phyloP scores from a whole-genome alignment of 768 basidiomycete species.

The Mycena vulgaris region DNA sequence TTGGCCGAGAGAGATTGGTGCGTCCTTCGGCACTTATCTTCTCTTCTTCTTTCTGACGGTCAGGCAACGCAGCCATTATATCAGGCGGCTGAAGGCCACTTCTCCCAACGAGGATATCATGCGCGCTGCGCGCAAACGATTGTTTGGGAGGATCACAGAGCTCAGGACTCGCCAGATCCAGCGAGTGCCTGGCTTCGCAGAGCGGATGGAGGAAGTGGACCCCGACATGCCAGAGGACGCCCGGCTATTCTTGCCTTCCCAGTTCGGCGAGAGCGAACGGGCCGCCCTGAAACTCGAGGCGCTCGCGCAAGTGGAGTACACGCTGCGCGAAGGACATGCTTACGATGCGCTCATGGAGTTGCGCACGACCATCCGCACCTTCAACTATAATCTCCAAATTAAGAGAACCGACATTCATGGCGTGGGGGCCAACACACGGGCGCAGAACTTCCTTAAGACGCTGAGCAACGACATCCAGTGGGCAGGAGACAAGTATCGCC shows the following conservation, averaged over 20 bases:
- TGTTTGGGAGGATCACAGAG: no score
- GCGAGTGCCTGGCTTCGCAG: neutral
- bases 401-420: constrained; percentile 1
- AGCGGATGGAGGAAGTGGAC: neutral
- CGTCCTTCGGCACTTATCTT: no score
- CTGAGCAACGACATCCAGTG: neutral
- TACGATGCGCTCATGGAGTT: neutral
- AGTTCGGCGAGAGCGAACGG: neutral
- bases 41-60: no score
- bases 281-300: no score
- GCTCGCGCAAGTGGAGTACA: neutral
- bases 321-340: neutral
- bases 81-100: no score
- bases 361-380: neutral
- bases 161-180: no score
- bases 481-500: neutral
- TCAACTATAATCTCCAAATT: no score
- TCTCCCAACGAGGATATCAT: no score
- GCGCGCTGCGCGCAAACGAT: no score
- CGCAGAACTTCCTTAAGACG: neutral
- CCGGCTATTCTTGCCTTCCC: neutral
- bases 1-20: no score
- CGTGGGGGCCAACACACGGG: neutral
- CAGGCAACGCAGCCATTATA: no score
- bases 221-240: neutral